These are phyloP conservation scores for Rhododendron griersonianum DNA, from an alignment of 148 eudicot species.

Conservation along the genomic window DNA sequence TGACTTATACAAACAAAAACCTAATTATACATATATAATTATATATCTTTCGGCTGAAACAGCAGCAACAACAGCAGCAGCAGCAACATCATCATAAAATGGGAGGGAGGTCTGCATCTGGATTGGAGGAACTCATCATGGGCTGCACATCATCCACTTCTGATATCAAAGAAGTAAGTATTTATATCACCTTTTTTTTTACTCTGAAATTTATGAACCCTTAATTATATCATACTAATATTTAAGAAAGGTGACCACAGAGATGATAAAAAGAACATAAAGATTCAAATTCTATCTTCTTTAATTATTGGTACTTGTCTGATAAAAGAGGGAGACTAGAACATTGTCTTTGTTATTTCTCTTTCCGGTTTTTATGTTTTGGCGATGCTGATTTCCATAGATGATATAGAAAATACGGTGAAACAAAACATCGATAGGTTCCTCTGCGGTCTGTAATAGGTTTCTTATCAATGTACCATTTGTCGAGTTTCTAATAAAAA, in stretches of 20 bases:
- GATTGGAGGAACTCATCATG: constrained; percentile 96
- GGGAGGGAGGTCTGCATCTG: constrained; percentile 86
- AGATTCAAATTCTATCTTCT: constrained; percentile 3
- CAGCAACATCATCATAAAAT: constrained; percentile 76
- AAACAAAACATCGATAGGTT: too few relatives aligned
- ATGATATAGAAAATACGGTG: not conserved
- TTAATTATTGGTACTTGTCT: constrained; percentile 16
- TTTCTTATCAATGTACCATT: too few relatives aligned
- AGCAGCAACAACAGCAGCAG: constrained; percentile 68
- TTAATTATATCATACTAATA: not conserved
- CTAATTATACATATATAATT: not conserved
- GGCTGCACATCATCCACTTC: constrained; percentile 58
- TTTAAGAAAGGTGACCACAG: not conserved
- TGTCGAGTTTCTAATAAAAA: too few relatives aligned
- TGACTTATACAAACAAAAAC: not conserved
- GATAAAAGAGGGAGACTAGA: constrained; percentile 26
- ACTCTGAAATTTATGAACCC: constrained; percentile 39
- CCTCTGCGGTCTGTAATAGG: too few relatives aligned
- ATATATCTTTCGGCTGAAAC: constrained; percentile 15
- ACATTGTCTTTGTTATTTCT: constrained; percentile 27
- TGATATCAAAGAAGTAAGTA: constrained; percentile 50
- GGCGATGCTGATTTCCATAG: not conserved
- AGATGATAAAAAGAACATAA: not conserved
- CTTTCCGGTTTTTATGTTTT: constrained; percentile 14
- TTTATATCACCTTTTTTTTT: constrained; percentile 19